These are phyloP conservation scores for Trichoderma endophyticum DNA, from an alignment of 2,329 filamentous ascomycete species.

Conservation along the genomic window DNA sequence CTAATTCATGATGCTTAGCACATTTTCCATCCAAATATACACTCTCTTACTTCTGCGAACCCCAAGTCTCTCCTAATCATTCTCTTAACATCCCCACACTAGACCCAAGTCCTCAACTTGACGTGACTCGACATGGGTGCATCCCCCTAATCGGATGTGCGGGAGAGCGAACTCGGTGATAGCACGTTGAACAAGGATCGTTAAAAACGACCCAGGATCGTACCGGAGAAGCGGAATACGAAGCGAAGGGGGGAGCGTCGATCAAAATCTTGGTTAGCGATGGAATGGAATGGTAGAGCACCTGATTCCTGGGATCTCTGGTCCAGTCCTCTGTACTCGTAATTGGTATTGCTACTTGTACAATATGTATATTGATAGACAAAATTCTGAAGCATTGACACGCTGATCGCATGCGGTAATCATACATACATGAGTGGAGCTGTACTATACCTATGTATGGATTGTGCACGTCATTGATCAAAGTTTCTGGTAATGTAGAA, in stretches of 20 bases:
- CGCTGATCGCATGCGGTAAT: not conserved
- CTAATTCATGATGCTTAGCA: not conserved
- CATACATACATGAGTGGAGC: not conserved
- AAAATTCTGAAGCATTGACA: not conserved
- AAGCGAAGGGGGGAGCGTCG: constrained; percentile 5
- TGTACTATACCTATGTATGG: not conserved
- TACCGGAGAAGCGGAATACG: not conserved
- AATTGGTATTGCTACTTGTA: not conserved
- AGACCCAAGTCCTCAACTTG: not conserved
- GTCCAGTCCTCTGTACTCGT: too few relatives aligned
- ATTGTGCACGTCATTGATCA: not conserved
- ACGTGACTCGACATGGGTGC: not conserved
- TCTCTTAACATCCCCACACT: not conserved
- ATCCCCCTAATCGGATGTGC: constrained; percentile 1
- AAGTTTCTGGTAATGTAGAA: not conserved
- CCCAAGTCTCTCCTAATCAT: not conserved
- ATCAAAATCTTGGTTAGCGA: constrained; percentile 10
- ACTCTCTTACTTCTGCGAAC: not conserved
- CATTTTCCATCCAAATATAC: not conserved
- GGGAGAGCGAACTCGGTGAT: not conserved
- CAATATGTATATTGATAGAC: not conserved
- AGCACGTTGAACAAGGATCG: not conserved
- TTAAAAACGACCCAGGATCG: not conserved
- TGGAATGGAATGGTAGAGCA: not conserved
- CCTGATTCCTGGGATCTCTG: not conserved